These are phyloP conservation scores for Lachnellula hyalina DNA, from an alignment of 2,329 filamentous ascomycete genomes.

Conservation along the genomic window DNA sequence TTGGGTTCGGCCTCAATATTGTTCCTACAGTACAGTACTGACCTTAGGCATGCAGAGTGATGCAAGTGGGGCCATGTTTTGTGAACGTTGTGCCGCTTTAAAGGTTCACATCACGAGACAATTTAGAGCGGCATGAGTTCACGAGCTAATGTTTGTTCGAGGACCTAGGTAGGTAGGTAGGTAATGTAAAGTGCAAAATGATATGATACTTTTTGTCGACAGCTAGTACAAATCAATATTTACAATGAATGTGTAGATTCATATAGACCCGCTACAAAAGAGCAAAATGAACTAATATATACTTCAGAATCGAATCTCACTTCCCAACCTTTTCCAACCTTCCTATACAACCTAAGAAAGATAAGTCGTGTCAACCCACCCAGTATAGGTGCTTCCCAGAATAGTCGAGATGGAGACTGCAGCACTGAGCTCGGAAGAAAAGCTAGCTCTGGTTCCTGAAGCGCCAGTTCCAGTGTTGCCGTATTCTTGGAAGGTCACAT, in stretches of 20 bases:
- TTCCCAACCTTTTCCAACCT: not conserved
- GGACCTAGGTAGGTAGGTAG: no score
- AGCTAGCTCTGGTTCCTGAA: slow-evolving; percentile 42
- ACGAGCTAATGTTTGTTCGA: no score
- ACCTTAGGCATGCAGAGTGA: not conserved
- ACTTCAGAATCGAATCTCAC: slow-evolving; percentile 6
- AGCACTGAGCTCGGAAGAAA: slow-evolving; percentile 36
- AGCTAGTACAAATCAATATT: no score
- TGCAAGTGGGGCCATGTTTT: not conserved
- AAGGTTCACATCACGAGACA: not conserved
- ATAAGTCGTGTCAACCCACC: slow-evolving; percentile 41
- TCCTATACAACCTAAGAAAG: slow-evolving; percentile 21
- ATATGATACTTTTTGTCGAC: no score
- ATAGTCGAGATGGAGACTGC: slow-evolving; percentile 40
- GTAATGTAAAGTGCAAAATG: no score
- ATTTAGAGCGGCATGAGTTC: no score
- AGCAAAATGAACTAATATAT: slow-evolving; percentile 2
- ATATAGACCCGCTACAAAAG: not conserved
- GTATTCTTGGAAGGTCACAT: slow-evolving; percentile 49
- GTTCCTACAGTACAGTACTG: not conserved
- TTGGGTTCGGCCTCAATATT: not conserved
- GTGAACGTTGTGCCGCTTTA: not conserved
- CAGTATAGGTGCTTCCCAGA: slow-evolving; percentile 39
- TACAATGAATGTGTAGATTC: no score
- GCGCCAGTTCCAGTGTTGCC: slow-evolving; percentile 47